phyloP scores from a whole-genome alignment of 2,329 filamentous ascomycete genomes.

The Aspergillus japonicus region DNA sequence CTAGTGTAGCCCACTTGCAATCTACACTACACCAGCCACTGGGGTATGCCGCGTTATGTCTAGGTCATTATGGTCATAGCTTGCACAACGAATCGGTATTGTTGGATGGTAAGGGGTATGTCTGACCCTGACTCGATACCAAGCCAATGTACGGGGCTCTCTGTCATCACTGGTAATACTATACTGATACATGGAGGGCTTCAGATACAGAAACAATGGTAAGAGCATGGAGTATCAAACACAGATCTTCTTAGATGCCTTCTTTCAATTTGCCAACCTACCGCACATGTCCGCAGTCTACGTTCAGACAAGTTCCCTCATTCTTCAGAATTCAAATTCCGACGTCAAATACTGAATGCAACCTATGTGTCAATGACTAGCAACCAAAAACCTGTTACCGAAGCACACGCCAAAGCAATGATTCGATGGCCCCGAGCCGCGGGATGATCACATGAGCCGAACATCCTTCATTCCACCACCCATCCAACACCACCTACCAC shows the following conservation, averaged over 20 bases:
- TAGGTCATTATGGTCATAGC: neutral
- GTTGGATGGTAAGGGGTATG: neutral
- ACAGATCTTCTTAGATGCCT: neutral
- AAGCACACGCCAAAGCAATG: neutral
- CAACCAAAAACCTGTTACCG: neutral
- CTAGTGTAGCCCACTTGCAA: constrained; percentile 1
- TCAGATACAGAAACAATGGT: neutral
- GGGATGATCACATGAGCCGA: neutral
- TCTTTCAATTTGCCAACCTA: neutral
- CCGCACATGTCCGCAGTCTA: neutral
- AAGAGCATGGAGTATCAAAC: neutral
- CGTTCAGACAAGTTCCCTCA: neutral
- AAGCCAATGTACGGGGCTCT: neutral
- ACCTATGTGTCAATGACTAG: neutral
- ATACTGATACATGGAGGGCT: neutral
- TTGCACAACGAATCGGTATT: neutral
- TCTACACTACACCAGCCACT: neutral
- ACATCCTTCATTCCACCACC: neutral
- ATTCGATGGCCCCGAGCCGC: neutral
- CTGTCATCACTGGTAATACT: neutral
- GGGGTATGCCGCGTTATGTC: neutral
- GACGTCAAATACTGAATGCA: neutral
- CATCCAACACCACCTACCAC: neutral
- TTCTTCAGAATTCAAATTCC: neutral
- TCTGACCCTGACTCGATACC: neutral